These are phyloP conservation scores for Haplosporangium sp. DNA, from an alignment of 371 early-diverging fungal species.

Conservation along the genomic window DNA sequence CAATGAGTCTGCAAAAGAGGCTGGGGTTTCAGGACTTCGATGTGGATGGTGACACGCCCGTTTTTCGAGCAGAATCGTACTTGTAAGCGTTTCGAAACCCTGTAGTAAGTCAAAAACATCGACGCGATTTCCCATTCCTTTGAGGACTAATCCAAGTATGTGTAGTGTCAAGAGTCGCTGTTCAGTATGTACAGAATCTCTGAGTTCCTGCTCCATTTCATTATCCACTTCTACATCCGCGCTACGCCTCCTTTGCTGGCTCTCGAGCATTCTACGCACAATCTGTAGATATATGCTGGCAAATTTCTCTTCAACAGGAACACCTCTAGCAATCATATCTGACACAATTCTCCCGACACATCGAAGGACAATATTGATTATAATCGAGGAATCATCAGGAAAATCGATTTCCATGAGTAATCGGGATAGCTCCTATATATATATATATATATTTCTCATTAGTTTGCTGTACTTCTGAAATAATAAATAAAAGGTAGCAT, in stretches of 20 bases:
- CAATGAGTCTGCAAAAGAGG: constrained; percentile 39
- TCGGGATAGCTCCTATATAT: constrained; percentile 53
- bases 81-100: constrained; percentile 56
- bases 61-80: constrained; percentile 47
- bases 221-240: background rate
- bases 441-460: background rate
- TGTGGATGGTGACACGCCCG: constrained; percentile 30
- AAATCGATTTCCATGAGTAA: constrained; percentile 54
- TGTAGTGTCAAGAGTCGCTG: constrained; percentile 52
- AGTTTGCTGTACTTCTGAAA: no score
- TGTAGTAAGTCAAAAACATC: constrained; percentile 56
- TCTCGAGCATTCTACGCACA: constrained; percentile 46
- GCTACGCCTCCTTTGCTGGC: constrained; percentile 4
- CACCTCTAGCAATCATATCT: constrained; percentile 50
- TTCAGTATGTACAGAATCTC: constrained; percentile 53
- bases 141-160: constrained; percentile 53
- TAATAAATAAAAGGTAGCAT: no score
- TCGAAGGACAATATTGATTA: constrained; percentile 55
- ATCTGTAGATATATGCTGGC: constrained; percentile 57
- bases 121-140: constrained; percentile 39
- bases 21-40: constrained; percentile 6
- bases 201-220: constrained; percentile 45
- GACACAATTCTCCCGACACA: constrained; percentile 48
- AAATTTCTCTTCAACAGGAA: constrained; percentile 52
- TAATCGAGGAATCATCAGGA: constrained; percentile 46